These are phyloP conservation scores for Xylaria curta DNA, from an alignment of 495 filamentous ascomycete species.

Conservation along the genomic window DNA sequence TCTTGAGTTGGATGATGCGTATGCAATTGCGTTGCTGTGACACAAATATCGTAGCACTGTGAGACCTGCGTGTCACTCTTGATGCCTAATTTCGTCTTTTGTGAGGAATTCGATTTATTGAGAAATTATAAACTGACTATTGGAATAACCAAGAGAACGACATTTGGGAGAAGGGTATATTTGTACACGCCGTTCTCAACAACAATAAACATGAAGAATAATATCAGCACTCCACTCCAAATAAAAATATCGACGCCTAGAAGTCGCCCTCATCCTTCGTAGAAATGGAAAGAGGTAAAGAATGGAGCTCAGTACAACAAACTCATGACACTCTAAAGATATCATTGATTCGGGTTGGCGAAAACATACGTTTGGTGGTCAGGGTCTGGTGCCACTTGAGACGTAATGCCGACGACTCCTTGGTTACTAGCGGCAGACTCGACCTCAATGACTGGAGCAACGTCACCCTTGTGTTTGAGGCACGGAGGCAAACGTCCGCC, in stretches of 20 bases:
- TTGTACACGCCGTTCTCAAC: not conserved
- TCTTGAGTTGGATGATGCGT: not conserved
- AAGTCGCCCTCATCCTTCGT: not conserved
- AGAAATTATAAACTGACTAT: not conserved
- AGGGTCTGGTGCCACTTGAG: slow-evolving; percentile 20
- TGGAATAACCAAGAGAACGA: not conserved
- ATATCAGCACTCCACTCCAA: too few relatives aligned
- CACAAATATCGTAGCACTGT: not conserved
- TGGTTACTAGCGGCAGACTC: not conserved
- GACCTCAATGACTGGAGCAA: slow-evolving; percentile 22
- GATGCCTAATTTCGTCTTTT: not conserved
- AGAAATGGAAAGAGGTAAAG: not conserved
- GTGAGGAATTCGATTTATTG: not conserved
- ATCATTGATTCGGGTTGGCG: slow-evolving; percentile 5
- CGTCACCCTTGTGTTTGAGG: slow-evolving; percentile 31
- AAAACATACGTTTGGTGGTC: slow-evolving; percentile 33
- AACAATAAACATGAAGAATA: not conserved
- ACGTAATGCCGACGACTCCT: slow-evolving; percentile 9
- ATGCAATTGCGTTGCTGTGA: not conserved
- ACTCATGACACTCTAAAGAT: not conserved
- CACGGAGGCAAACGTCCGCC: slow-evolving; percentile 29
- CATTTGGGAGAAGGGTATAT: not conserved
- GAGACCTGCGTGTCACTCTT: not conserved
- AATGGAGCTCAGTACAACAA: not conserved
- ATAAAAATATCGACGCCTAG: not conserved